These are phyloP conservation scores for Penicillium sp. DNA, from an alignment of 2,329 filamentous ascomycete species.

Conservation along the genomic window DNA sequence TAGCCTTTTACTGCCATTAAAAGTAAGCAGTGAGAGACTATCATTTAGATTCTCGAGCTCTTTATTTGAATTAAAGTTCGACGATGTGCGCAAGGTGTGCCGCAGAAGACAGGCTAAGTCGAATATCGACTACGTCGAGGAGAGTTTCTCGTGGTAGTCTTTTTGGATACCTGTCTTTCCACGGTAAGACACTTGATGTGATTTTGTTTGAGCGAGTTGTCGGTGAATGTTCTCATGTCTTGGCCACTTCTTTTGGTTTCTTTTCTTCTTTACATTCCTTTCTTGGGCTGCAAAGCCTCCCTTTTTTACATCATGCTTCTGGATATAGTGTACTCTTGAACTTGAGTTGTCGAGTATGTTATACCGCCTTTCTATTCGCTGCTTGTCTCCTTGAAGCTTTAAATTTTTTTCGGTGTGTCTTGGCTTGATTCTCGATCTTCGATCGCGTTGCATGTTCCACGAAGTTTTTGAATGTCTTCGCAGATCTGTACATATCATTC, in stretches of 20 bases:
- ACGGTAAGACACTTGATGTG: background rate
- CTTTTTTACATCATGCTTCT: background rate
- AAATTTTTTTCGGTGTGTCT: constrained; percentile 7
- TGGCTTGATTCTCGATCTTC: background rate
- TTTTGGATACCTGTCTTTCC: background rate
- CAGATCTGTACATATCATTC: constrained; percentile 17
- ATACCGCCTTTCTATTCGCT: constrained; percentile 1
- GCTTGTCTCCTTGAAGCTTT: constrained; percentile 5
- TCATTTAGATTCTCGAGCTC: too few species aligned
- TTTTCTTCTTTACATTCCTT: background rate
- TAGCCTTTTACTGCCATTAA: too few species aligned
- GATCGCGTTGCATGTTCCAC: background rate
- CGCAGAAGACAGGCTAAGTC: constrained; percentile 61
- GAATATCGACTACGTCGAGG: constrained; percentile 74
- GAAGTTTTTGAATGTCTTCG: constrained; percentile 1
- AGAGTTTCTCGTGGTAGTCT: constrained; percentile 63
- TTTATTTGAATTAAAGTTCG: too few species aligned
- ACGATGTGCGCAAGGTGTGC: constrained; percentile 72
- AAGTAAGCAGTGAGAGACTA: too few species aligned
- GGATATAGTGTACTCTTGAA: background rate
- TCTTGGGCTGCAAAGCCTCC: background rate
- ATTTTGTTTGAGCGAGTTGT: constrained; percentile 1
- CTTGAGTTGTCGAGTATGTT: background rate
- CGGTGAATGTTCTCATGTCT: constrained; percentile 5
- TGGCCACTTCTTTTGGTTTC: constrained; percentile 2